phyloP scores from a whole-genome alignment of 805 yeast genomes.

The Barnettozyma sucrosica region DNA sequence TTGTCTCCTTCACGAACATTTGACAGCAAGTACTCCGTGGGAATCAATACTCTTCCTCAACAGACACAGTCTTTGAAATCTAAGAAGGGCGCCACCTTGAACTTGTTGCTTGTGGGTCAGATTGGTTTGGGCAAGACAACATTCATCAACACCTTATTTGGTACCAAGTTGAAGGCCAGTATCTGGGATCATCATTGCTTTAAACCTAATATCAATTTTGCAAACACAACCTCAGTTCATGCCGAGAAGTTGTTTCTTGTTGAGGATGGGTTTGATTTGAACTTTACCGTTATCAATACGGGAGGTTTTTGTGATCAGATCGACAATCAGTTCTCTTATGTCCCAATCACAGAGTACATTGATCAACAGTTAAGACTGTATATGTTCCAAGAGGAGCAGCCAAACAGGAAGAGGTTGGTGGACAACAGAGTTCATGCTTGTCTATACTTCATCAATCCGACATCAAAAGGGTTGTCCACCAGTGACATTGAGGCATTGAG shows the following conservation, averaged over 20 bases:
- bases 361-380: conserved; percentile 70
- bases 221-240: conserved; percentile 28
- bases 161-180: conserved; percentile 37
- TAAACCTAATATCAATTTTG: conserved; percentile 34
- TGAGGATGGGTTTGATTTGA: conserved; percentile 55
- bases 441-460: conserved; percentile 72
- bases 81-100: conserved; percentile 65
- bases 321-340: conserved; percentile 63
- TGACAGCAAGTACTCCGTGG: conserved; percentile 15
- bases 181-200: conserved; percentile 37
- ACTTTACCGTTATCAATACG: conserved; percentile 62
- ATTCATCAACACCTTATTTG: conserved; percentile 75
- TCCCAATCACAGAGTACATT: conserved; percentile 61
- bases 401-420: conserved; percentile 42
- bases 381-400: conserved; percentile 76
- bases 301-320: conserved; percentile 72
- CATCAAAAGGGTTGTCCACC: conserved; percentile 53
- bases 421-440: conserved; percentile 83
- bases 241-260: conserved; percentile 44
- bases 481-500: conserved; percentile 72
- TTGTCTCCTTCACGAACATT: not conserved
- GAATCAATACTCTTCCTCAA: conserved; percentile 24
- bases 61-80: conserved; percentile 29
- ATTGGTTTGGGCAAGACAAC: conserved; percentile 78
- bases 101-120: conserved; percentile 82